A percentile compares a stretch with the other conserved stretches of the same genome.
Evolutionary conservation across 345 rosid genomes (phyloP).

Genomic region (Dimocarpus longan): DNA sequence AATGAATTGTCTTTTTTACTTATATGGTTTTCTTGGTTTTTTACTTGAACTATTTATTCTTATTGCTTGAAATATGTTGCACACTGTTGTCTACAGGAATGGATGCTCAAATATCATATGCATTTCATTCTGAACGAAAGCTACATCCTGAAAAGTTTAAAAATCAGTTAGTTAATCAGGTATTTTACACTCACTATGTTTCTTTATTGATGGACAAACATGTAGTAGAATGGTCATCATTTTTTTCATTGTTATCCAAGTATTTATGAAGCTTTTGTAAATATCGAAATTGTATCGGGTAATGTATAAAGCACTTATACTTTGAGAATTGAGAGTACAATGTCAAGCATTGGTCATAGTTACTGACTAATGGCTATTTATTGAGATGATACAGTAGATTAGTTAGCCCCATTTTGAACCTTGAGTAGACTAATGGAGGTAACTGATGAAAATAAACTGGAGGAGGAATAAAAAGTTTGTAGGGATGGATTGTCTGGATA

Average conservation of each 20-base stretch:
- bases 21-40: neutral
- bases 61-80: neutral
- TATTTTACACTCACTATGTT: conserved; percentile 29
- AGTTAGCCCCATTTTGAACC: neutral
- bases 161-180: conserved; percentile 95
- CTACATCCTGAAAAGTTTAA: conserved; percentile 88
- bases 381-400: neutral
- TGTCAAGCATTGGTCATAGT: neutral
- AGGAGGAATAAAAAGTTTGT: neutral
- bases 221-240: neutral
- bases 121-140: conserved; percentile 83
- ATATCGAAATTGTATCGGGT: neutral
- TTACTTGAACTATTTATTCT: neutral
- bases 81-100: conserved; percentile 54
- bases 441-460: neutral
- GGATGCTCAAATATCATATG: conserved; percentile 96
- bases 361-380: neutral
- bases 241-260: neutral
- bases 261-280: neutral
- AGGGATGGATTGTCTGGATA: neutral
- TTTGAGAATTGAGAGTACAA: neutral
- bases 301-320: neutral
- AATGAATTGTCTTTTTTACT: neutral
- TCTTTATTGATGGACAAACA: neutral
- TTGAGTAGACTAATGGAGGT: neutral